Percentiles rank a stretch among this genome's conserved stretches.
Evolutionary conservation across 2,329 filamentous ascomycete species (phyloP).

Genomic region (Alternaria sp.): DNA sequence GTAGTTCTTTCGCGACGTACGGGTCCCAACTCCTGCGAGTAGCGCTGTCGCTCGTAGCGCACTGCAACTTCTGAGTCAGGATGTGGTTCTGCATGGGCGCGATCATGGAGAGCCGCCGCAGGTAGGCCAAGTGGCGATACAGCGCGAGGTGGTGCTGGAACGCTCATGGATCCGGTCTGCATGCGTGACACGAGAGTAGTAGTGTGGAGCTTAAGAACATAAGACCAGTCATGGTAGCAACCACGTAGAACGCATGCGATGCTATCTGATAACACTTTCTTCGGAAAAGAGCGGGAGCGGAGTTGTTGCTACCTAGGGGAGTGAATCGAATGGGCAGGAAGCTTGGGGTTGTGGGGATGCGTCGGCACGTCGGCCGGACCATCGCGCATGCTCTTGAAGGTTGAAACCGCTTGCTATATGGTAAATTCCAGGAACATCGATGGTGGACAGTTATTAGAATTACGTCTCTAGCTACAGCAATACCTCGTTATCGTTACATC

Average conservation of each 20-base stretch:
- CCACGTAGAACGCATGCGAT: background rate
- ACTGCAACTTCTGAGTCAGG: slow-evolving; percentile 32
- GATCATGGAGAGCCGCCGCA: slow-evolving; percentile 19
- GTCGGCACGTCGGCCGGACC: background rate
- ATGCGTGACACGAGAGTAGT: background rate
- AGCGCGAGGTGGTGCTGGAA: slow-evolving; percentile 12
- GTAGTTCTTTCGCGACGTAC: background rate
- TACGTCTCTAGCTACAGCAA: background rate
- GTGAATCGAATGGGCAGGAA: background rate
- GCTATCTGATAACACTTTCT: background rate
- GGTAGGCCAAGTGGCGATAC: slow-evolving; percentile 19
- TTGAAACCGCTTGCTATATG: background rate
- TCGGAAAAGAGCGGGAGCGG: background rate
- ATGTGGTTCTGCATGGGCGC: slow-evolving; percentile 17
- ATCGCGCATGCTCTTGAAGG: background rate
- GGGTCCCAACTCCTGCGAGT: slow-evolving; percentile 25
- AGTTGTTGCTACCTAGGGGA: background rate
- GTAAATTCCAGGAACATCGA: fast-evolving
- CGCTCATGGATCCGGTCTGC: slow-evolving; percentile 13
- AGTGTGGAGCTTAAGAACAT: background rate
- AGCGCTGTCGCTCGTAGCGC: slow-evolving; percentile 26
- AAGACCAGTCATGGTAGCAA: background rate
- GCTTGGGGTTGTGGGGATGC: background rate
- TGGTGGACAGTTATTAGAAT: background rate
- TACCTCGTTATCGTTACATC: background rate